Base-by-base conservation (phyloP, 1,284 basidiomycete genomes). In the Boletus semigastroideus region DNA sequence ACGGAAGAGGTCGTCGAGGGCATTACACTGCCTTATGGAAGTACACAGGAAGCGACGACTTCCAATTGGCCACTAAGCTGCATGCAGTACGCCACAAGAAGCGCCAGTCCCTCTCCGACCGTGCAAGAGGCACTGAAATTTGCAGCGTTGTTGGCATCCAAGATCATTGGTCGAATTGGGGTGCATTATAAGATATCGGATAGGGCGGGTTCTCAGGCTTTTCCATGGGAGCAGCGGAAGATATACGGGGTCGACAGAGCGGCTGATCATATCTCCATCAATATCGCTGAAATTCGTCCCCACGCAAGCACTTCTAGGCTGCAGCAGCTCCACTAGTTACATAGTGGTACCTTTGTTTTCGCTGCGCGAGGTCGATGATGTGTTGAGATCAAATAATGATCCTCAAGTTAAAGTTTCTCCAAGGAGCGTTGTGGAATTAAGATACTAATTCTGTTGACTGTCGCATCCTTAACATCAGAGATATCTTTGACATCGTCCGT, bases 71-170 rank as follows among this genome's bases (percentile, higher is more conserved):
- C 52, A 0, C 36, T 63, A 45, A 30, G 43, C 48, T 63, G 49
- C 43, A 58, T 55, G 42, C 45, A 48, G 52, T 43, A 38, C 42
- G 43, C 57, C 36, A 50, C 54, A 31, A 36, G 41, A 12, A 34
- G 33, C n/a, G 16, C 61, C 41, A 76, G 73, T 1, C 61, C 56
- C 3, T 56, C 75, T 5, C 67, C 77, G 4, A 81, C 76, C 0
- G 62, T 60, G 17, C 64, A 62, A 3, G 80, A 80, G 73, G 80
- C 75, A 4, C 74, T 78, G 0, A 70, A 76, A 48, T 77, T 77
- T 3, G 75, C 72, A 2, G 81, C 69, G 0, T 56, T 80, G 3
- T 68, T 83, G 33, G 68, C 70, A 6, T 74, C 74, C 0, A 72
- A 69, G 9, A 56, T 81, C 6, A 48, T 80, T 6, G 69, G 72